A percentile compares a stretch with the other conserved stretches of the same genome.
Conservation (phyloP, 805 yeast genomes). For the Yarrowia deformans region DNA sequence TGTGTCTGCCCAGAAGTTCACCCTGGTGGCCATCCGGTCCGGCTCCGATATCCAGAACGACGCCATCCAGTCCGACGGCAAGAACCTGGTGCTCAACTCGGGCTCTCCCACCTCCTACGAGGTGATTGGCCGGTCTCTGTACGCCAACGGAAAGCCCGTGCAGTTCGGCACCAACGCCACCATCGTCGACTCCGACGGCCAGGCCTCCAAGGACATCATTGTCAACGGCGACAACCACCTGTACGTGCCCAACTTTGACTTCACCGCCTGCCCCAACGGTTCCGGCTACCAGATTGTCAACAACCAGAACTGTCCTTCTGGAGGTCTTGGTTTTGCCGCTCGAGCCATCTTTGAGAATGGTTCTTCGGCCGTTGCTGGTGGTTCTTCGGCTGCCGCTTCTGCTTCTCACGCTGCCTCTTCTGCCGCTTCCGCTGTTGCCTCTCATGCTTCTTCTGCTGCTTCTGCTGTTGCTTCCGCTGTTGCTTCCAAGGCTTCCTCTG, state of each 20-base stretch:
- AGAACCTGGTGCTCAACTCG: constrained; percentile 7
- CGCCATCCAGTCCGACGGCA: constrained; percentile 5
- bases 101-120: constrained; percentile 14
- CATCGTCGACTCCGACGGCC: constrained; percentile 8
- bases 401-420: not conserved
- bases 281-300: not conserved
- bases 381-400: constrained; percentile 15
- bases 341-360: not conserved
- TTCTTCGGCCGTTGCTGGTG: constrained; percentile 18
- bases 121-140: constrained; percentile 11
- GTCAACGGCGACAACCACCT: constrained; percentile 27
- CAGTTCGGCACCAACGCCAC: constrained; percentile 11
- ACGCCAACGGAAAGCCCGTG: constrained; percentile 32
- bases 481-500: constrained; percentile 1
- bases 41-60: constrained; percentile 35
- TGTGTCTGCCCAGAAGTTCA: constrained; percentile 32
- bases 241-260: constrained; percentile 28
- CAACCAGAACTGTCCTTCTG: not conserved
- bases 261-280: constrained; percentile 15
- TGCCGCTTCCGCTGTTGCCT: not conserved
- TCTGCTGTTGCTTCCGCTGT: not conserved
- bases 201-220: constrained; percentile 9
- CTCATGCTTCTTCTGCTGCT: constrained; percentile 1
- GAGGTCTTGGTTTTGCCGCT: constrained; percentile 10
- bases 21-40: constrained; percentile 34